Base-by-base conservation (phyloP, 805 yeast species). In the Barnettozyma californica region DNA sequence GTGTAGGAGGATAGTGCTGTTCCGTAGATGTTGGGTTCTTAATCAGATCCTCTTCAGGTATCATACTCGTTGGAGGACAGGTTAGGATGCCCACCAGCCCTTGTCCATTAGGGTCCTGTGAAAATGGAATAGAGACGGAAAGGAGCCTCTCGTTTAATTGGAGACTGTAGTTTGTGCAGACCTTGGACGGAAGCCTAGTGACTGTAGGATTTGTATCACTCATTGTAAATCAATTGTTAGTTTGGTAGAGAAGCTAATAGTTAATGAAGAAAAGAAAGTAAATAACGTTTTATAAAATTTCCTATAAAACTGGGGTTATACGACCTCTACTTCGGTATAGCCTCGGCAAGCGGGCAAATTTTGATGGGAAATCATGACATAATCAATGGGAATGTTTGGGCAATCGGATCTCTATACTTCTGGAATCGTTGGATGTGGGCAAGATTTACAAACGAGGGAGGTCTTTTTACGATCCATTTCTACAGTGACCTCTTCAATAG, bases 71-170 rank as follows among this genome's bases (percentile, higher is more conserved):
- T 33, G 60, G 58, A 1, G 74, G 73, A n/a, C 56, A 47, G 0
- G 71, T 65, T 25, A 71, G 47, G 18, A 71, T 64, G 1, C 70
- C 72, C 7, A 70, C 69, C 11, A 71, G 47, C 1, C 74, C 74
- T 7, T 47, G 50, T 1, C 56, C 60, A 10, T 47, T 49, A 19
- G 64, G 64, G 23, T 50, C 47, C n/a, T 51, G 55, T 1, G 60
- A 51, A 3, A 39, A 26, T 3, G 64, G 63, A 11, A 61, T 44
- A 1, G 62, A 51, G 18, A 65, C 45, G 4, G 63, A 54, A 9
- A 65, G 41, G 1, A 62, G 59, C 23, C 39, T 53, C 47, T 65
- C 68, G 46, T 65, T 59, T 5, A 46, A 26, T 29, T 47, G 39
- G 11, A 61, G 55, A 16, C 19, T 36, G 45, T 59, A 60, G 51